Evolutionary conservation across 148 eudicot species (phyloP).

Genomic region (Vaccinium corymbosum): DNA sequence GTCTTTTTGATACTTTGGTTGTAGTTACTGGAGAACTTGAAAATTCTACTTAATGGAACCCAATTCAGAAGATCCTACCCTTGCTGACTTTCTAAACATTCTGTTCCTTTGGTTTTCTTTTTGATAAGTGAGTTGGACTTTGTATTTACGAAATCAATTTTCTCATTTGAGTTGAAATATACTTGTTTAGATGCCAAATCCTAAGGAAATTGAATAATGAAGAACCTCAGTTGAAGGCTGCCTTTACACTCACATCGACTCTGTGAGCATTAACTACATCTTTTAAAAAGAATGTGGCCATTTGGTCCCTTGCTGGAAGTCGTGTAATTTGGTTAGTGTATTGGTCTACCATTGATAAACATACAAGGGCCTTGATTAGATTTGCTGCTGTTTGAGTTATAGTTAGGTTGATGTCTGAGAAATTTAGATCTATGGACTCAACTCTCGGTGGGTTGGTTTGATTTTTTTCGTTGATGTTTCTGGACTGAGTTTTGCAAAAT

Average conservation of each 20-base stretch:
- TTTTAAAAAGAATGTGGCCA: too few relatives aligned
- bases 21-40: not conserved
- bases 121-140: not conserved
- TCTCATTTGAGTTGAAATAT: not conserved
- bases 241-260: too few relatives aligned
- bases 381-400: not conserved
- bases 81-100: not conserved
- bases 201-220: too few relatives aligned
- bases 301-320: too few relatives aligned
- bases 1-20: not conserved
- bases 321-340: not conserved
- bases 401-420: not conserved
- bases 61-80: not conserved
- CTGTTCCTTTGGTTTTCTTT: not conserved
- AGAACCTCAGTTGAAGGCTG: too few relatives aligned
- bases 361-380: not conserved
- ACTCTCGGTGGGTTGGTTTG: not conserved
- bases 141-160: too few relatives aligned
- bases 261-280: too few relatives aligned
- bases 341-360: not conserved
- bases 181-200: too few relatives aligned
- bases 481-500: not conserved
- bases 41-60: not conserved
- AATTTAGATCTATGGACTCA: too few relatives aligned
- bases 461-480: too few relatives aligned